Base-by-base conservation (phyloP, 257 asterid species). In the Ligustrum vulgare region DNA sequence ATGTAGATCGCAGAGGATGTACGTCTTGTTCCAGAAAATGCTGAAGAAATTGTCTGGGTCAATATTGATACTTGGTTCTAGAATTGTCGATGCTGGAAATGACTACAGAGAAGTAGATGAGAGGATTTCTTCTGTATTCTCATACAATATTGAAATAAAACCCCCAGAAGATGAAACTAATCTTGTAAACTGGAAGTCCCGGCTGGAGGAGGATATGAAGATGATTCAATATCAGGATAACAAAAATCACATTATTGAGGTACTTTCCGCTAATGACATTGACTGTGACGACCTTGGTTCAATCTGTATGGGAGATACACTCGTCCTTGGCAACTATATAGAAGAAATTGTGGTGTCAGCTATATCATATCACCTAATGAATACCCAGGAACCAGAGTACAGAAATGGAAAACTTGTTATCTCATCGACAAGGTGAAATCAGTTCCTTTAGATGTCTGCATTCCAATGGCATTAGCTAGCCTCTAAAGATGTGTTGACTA, bases 271-370 rank as follows among this genome's bases (percentile, higher is more conserved):
- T 28, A 93, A 94, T 80, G 98, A 94, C 77, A 81, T 94, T 65
- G 96, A 87, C 66, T 94, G 97, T 37, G 93, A 89, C 41, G 97
- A 93, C 82, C 80, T 91, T 16, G 94, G 93, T 67, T 85, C 97
- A 9, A 86, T 94, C 75, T 88, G 96, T 75, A 73, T 87, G 83
- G 83, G 83, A 4, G 97, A 94, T 72, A 88, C 97, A 2, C 84
- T 87, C 65, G 88, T 80, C 37, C 89, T 94, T n/a, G 84, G 98
- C 79, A 82, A 85, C 81, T 89, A 94, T 41, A 87, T 89, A 62
- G 97, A 94, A 84, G 98, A 94, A 79, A 87, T 90, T 79, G 97
- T 90, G 68, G 96, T 90, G 56, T 91, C 97, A 43, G 98, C 98
- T 62, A 84, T 94, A 72, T 90, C 97, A 0, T 83, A 90, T 77